Percentiles rank a stretch among this genome's conserved stretches.
Conservation (phyloP, 805 yeast species). For the Starmerella powellii region DNA sequence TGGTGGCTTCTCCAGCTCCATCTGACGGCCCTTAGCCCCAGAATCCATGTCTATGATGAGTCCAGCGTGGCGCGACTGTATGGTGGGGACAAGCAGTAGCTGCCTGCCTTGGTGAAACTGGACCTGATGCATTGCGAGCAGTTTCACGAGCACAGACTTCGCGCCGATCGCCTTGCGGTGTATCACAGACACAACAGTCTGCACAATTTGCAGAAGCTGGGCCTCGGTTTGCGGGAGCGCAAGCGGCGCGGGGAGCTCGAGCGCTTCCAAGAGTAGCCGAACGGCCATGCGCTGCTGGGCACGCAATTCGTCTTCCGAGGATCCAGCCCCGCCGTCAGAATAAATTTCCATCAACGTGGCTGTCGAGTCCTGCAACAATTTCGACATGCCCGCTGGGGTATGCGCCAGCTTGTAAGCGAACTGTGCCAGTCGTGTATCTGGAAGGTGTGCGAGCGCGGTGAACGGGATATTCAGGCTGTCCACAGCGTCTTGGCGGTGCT, state of each 20-base stretch:
- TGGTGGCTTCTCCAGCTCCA: constrained; percentile 1
- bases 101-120: constrained; percentile 12
- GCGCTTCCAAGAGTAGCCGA: constrained; percentile 4
- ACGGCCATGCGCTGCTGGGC: not conserved
- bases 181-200: constrained; percentile 4
- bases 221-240: constrained; percentile 7
- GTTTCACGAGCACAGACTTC: constrained; percentile 9
- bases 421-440: not conserved
- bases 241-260: not conserved
- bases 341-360: not conserved
- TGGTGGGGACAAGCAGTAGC: constrained; percentile 13
- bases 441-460: not conserved
- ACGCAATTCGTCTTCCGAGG: not conserved
- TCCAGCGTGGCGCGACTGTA: constrained; percentile 4
- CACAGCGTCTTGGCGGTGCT: not conserved
- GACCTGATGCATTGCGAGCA: constrained; percentile 5
- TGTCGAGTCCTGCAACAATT: constrained; percentile 3
- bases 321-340: not conserved
- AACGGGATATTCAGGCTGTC: constrained; percentile 8
- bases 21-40: not conserved
- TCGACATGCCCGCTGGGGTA: not conserved
- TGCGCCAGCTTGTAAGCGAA: constrained; percentile 2
- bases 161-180: constrained; percentile 3
- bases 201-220: constrained; percentile 6
- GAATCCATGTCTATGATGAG: constrained; percentile 7